A percentile compares a stretch with the other conserved stretches of the same genome.
Conservation (phyloP, 495 filamentous ascomycete genomes). For the Neurospora sublineolata region DNA sequence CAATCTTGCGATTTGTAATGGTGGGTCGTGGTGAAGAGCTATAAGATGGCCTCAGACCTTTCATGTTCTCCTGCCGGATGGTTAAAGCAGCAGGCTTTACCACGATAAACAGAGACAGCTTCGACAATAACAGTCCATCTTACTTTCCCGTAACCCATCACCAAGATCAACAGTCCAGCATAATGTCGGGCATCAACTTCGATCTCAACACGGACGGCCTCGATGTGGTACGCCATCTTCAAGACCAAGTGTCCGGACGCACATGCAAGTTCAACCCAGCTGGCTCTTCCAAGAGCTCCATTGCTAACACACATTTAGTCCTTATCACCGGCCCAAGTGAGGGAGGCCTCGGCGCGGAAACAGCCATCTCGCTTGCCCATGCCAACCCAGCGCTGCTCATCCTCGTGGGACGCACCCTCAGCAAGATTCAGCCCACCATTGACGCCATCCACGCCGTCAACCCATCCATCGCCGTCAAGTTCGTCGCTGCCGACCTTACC, state of each 20-base stretch:
- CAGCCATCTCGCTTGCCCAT: slow-evolving; percentile 32
- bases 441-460: slow-evolving; percentile 29
- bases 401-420: slow-evolving; percentile 29
- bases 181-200: background rate
- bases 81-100: background rate
- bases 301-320: slow-evolving; percentile 12
- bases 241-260: slow-evolving; percentile 26
- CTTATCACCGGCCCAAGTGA: slow-evolving; percentile 42
- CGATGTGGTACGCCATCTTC: slow-evolving; percentile 26
- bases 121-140: background rate
- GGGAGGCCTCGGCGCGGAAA: slow-evolving; percentile 34
- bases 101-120: background rate
- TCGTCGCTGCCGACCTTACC: slow-evolving; percentile 36
- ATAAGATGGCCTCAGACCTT: background rate
- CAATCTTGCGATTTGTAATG: background rate
- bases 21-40: background rate
- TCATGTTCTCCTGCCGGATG: background rate
- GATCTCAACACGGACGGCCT: slow-evolving; percentile 20
- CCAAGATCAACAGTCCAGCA: background rate
- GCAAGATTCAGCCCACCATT: slow-evolving; percentile 29
- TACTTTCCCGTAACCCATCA: background rate
- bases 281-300: background rate
- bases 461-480: slow-evolving; percentile 25
- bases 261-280: slow-evolving; percentile 17
- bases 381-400: slow-evolving; percentile 32